A percentile compares a stretch with the other conserved stretches of the same genome.
These are phyloP conservation scores for Salix suchowensis DNA, from an alignment of 345 rosid genomes.

Conservation along the genomic window DNA sequence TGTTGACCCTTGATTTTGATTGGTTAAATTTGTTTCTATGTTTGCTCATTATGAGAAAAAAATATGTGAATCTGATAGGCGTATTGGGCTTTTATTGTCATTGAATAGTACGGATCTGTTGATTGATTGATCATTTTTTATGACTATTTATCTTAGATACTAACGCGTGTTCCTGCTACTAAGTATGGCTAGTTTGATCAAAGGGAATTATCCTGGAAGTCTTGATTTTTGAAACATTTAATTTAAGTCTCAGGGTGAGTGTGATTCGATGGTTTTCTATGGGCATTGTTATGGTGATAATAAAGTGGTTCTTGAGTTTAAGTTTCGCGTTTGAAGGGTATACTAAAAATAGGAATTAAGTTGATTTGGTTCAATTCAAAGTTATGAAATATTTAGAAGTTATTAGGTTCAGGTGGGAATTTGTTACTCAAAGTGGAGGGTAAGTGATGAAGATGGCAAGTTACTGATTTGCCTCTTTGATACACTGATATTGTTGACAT, in stretches of 20 bases:
- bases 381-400: not conserved
- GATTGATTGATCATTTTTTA: not conserved
- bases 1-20: constrained; percentile 6
- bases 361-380: not conserved
- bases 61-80: not conserved
- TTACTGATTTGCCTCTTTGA: not conserved
- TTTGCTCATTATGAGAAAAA: not conserved
- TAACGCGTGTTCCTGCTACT: not conserved
- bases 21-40: not conserved
- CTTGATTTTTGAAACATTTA: not conserved
- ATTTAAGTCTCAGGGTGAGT: not conserved
- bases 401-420: not conserved
- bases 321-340: not conserved
- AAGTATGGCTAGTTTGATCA: not conserved
- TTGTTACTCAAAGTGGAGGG: not conserved
- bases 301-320: not conserved
- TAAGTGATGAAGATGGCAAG: not conserved
- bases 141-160: not conserved
- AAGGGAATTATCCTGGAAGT: not conserved
- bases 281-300: not conserved
- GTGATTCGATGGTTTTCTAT: not conserved
- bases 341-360: not conserved
- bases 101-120: not conserved
- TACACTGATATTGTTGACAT: not conserved
- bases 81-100: not conserved